Evolutionary conservation across 202 grass and related monocot genomes (phyloP).

Genomic region (Carex arenaria): DNA sequence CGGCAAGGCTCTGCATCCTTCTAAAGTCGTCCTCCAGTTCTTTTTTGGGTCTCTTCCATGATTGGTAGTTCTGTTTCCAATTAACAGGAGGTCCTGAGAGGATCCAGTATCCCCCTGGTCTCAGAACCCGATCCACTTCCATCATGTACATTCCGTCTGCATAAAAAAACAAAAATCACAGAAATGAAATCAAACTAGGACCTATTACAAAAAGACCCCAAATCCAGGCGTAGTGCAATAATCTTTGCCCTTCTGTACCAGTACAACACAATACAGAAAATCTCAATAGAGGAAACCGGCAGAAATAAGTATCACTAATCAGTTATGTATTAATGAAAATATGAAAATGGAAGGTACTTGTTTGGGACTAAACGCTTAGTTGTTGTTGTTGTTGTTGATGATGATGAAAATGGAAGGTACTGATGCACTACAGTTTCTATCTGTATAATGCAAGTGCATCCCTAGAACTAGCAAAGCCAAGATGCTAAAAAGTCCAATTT

Average conservation of each 20-base stretch:
- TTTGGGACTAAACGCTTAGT: too few species aligned
- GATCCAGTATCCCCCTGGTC: slow-evolving; percentile 89
- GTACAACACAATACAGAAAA: neutral
- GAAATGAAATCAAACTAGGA: neutral
- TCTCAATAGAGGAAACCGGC: neutral
- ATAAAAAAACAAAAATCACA: neutral
- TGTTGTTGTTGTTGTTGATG: too few species aligned
- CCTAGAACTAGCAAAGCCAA: slow-evolving; percentile 14
- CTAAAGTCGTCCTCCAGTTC: slow-evolving; percentile 51
- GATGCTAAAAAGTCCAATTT: neutral
- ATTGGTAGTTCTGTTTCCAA: slow-evolving; percentile 56
- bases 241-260: neutral
- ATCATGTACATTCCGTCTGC: slow-evolving; percentile 91
- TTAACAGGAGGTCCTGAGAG: slow-evolving; percentile 83
- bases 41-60: slow-evolving; percentile 63
- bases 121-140: slow-evolving; percentile 85
- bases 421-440: neutral
- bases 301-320: neutral
- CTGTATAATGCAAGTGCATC: neutral
- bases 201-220: neutral
- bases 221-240: neutral
- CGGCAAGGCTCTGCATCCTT: slow-evolving; percentile 59
- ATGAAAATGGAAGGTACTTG: neutral
- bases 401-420: neutral
- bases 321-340: neutral